These are phyloP conservation scores for Aspergillaceae sp. DNA, from an alignment of 2,329 filamentous ascomycete species.

Conservation along the genomic window DNA sequence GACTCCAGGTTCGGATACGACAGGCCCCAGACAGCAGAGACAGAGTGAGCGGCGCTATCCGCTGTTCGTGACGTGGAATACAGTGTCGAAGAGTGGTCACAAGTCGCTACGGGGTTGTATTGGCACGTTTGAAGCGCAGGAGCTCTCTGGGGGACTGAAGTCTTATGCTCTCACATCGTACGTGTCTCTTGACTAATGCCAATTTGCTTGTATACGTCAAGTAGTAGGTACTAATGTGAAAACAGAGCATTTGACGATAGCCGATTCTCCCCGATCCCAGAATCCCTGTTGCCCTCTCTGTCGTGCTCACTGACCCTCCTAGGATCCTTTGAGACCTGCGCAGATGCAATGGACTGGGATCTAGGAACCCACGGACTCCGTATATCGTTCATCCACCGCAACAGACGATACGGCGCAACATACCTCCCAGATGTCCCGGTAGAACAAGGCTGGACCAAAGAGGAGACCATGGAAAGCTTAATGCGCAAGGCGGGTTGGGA, in stretches of 20 bases:
- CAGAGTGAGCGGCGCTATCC: conserved; percentile 50
- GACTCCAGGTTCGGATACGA: conserved; percentile 31
- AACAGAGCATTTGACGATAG: conserved; percentile 54
- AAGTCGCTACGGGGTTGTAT: conserved; percentile 84
- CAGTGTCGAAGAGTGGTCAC: conserved; percentile 50
- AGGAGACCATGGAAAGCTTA: conserved; percentile 79
- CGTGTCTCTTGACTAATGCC: conserved; percentile 16
- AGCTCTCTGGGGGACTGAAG: conserved; percentile 62
- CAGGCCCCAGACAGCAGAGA: conserved; percentile 15
- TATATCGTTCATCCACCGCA: conserved; percentile 70
- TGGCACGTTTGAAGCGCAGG: conserved; percentile 77
- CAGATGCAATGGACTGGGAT: conserved; percentile 71
- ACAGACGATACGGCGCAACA: conserved; percentile 69
- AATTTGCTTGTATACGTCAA: not conserved
- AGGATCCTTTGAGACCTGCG: conserved; percentile 71
- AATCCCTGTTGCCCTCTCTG: conserved; percentile 38
- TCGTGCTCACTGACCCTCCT: conserved; percentile 66
- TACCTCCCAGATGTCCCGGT: conserved; percentile 86
- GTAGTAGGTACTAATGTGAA: not conserved
- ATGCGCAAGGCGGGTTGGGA: conserved; percentile 94
- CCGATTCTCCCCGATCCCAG: conserved; percentile 52
- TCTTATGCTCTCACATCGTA: conserved; percentile 76
- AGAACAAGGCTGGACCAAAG: conserved; percentile 92
- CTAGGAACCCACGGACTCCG: conserved; percentile 79
- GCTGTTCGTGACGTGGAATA: conserved; percentile 94